These are phyloP conservation scores for Fusarium pilosicola DNA, from an alignment of 2,329 filamentous ascomycete genomes.

Conservation along the genomic window DNA sequence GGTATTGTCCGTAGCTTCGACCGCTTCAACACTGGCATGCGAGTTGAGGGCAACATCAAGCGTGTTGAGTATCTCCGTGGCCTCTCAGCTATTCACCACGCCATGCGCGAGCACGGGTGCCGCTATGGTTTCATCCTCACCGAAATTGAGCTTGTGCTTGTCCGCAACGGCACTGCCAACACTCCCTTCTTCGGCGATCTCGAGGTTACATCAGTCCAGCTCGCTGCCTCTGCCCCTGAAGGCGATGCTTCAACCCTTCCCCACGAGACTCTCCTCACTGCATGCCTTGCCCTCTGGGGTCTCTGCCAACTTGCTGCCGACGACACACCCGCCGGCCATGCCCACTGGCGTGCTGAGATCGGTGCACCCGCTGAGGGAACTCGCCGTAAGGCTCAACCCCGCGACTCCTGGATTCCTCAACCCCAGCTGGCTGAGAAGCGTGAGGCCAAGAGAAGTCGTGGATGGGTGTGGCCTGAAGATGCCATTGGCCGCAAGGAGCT, in stretches of 20 bases:
- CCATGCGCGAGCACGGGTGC: conserved; percentile 93
- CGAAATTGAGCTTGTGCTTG: conserved; percentile 92
- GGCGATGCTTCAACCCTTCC: conserved; percentile 42
- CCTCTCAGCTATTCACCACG: conserved; percentile 84
- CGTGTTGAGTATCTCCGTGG: conserved; percentile 90
- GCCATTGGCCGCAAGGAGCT: conserved; percentile 77
- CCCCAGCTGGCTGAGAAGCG: conserved; percentile 79
- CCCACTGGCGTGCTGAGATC: conserved; percentile 75
- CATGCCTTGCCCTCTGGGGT: conserved; percentile 80
- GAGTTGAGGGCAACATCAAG: conserved; percentile 83
- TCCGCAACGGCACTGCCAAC: conserved; percentile 78
- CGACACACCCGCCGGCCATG: conserved; percentile 63
- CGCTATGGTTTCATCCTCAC: conserved; percentile 97
- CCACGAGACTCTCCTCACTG: conserved; percentile 67
- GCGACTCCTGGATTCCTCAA: conserved; percentile 80
- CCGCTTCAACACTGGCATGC: conserved; percentile 95
- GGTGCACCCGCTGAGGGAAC: conserved; percentile 79
- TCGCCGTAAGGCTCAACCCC: conserved; percentile 73
- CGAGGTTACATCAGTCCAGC: conserved; percentile 74
- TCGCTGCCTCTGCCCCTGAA: conserved; percentile 55
- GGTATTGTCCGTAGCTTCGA: conserved; percentile 93
- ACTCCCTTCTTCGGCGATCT: conserved; percentile 90
- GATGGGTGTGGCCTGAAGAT: conserved; percentile 82
- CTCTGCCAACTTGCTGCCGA: conserved; percentile 76
- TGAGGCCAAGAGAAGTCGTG: conserved; percentile 76